phyloP scores from a whole-genome alignment of 495 filamentous ascomycete species.

The Hypomontagnella monticulosa region DNA sequence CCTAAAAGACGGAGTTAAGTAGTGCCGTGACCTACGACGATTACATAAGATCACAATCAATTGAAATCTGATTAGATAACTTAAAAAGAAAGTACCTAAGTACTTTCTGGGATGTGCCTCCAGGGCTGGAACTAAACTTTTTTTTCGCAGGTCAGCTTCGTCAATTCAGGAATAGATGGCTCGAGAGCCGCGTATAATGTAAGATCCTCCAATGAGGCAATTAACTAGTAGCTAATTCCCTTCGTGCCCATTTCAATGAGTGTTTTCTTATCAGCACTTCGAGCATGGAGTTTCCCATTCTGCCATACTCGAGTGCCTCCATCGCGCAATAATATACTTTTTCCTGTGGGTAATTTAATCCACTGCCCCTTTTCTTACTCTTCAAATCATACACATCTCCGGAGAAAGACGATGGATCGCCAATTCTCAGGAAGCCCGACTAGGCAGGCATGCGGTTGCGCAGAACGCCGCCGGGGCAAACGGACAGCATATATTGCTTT shows the following conservation, averaged over 20 bases:
- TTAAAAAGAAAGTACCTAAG: not conserved
- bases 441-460: conserved; percentile 18
- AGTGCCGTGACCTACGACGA: not conserved
- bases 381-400: not conserved
- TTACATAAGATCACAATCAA: no score
- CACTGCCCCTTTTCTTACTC: not conserved
- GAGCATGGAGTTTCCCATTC: conserved; percentile 42
- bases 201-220: conserved; percentile 24
- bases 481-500: conserved; percentile 80
- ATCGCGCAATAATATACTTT: conserved; percentile 8
- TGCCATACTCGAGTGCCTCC: conserved; percentile 27
- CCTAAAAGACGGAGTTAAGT: conserved; percentile 13
- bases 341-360: not conserved
- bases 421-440: conserved; percentile 27
- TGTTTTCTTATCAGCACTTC: conserved; percentile 29
- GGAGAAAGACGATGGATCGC: conserved; percentile 21
- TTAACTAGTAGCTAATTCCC: conserved; percentile 14
- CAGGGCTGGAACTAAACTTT: not conserved
- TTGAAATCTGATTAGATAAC: no score
- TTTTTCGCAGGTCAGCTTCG: conserved; percentile 22
- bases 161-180: conserved; percentile 10
- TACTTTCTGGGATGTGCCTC: not conserved
- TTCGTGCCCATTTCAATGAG: conserved; percentile 30
- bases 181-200: conserved; percentile 6
- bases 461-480: conserved; percentile 15